Base-by-base conservation (phyloP, 2,329 filamentous ascomycete species). In the Paraconiothyrium brasiliense region DNA sequence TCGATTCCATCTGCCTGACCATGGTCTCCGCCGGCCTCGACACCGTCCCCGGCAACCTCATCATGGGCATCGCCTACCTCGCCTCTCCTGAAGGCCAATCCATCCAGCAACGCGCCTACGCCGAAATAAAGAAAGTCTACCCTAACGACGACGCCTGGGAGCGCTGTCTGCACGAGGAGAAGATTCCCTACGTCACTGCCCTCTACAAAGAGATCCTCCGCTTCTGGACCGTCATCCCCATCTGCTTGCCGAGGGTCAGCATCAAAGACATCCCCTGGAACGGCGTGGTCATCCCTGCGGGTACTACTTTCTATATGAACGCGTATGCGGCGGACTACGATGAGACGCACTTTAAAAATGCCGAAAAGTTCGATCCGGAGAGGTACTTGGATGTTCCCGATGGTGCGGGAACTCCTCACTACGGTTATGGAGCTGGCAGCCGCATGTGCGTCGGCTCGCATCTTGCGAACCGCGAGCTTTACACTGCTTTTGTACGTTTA, bases 1-100 rank as follows among this genome's bases (percentile, higher is more conserved):
- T 94, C 54, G 92, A 91, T 77, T 92, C 90, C 2, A 92, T 95
- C 67, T 92, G 92, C 74, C 79, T 95, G 27, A 93, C 91, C 27
- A 93, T 94, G 87, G 90, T 94, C 0, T 91, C 89, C 1, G 92
- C 91, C 0, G 92, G 92, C 20, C 85, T 94, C 16, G 92, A 95
- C 73, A 95, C 92, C 0, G 89, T 95, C 1, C 90, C 92, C 0
- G 90, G 89, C 11, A 94, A 93, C 64, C 79, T 94, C 10, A 89
- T 93, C 70, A 92, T 93, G 90, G 89, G 89, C 13, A 87, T 94
- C 48, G 92, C 90, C 2, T 92, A 91, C 68, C 84, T 95, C 2
- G 86, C 90, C n/a, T 89, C 87, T 0, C 78, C 84, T 0, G 82
- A 89, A 11, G 91, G 92, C 14, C 89, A 91, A 67, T 82, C 84